phyloP scores from a whole-genome alignment of 345 rosid species.

The Luvunga scandens region DNA sequence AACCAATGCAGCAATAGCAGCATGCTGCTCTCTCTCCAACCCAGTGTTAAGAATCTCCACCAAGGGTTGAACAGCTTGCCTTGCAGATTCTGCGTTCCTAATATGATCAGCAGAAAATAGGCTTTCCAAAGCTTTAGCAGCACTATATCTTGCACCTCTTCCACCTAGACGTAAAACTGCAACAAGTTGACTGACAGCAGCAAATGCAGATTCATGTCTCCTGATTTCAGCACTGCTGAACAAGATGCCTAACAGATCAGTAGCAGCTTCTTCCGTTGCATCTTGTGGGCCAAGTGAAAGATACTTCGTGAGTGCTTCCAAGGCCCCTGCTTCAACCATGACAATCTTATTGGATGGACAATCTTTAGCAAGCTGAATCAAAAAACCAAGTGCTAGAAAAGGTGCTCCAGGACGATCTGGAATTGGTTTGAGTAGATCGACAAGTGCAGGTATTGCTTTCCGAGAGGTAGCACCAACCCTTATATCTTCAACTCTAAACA shows the following conservation, averaged over 20 bases:
- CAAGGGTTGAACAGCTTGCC: conserved; percentile 98
- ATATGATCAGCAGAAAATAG: conserved; percentile 96
- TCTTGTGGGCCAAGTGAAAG: conserved; percentile 99
- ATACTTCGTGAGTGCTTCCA: conserved; percentile 92
- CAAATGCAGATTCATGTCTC: conserved; percentile 93
- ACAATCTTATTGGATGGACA: conserved; percentile 82
- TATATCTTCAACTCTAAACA: conserved; percentile 98
- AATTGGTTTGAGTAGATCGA: conserved; percentile 97
- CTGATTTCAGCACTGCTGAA: conserved; percentile 92
- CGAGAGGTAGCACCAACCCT: conserved; percentile 98
- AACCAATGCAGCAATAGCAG: conserved; percentile 96
- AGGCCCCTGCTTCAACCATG: conserved; percentile 97
- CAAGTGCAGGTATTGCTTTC: conserved; percentile 94
- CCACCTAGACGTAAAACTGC: conserved; percentile 98
- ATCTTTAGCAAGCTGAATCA: conserved; percentile 93
- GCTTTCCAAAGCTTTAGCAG: conserved; percentile 96
- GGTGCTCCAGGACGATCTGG: conserved; percentile 99
- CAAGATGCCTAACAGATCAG: conserved; percentile 82
- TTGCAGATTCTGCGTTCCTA: conserved; percentile 87
- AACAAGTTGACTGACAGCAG: conserved; percentile 92
- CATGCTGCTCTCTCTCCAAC: conserved; percentile 94
- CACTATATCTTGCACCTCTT: conserved; percentile 93
- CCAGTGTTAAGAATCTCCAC: conserved; percentile 98
- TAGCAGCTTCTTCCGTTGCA: conserved; percentile 99
- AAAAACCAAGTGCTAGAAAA: conserved; percentile 76